Evolutionary conservation across 2,329 filamentous ascomycete species (phyloP), one percentile per base, ranked within the genome.

Genomic region (Thelonectria olida): DNA sequence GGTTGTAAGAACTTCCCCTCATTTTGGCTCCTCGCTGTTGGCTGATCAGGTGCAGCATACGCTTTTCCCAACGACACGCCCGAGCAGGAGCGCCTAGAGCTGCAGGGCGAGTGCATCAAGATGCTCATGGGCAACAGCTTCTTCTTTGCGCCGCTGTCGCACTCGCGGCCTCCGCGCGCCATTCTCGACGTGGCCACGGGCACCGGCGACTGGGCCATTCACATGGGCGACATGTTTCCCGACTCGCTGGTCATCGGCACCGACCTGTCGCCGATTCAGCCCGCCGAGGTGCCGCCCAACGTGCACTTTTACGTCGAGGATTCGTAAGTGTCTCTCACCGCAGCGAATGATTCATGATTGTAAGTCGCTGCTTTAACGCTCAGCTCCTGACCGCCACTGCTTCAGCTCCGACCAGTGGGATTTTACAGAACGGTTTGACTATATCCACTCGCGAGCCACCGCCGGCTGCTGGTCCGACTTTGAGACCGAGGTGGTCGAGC

Each of bases 271-370:
- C 88, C 88, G 2, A 87, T 90, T 19, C 89, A 91, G 68, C 87
- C 88, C 1, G 77, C 78, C 1, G 79, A 84, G 44, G 88, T 92
- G 0, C 90, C 91, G 0, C 84, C 85, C 23, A 94, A 93, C 60
- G 88, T 92, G 19, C 85, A 88, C 58, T 93, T 93, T 65, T 86
- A 88, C 61, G 83, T 93, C 34, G 90, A 92, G 67, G 90, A 93
- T 68, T 74, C 75, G 73, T 75, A 63, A 69, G 75, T 74, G 0
- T 25, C 31, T 23, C 5, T n/a, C 17, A 10, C 22, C 5, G n/a
- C 19, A 45, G n/a, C n/a, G n/a, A n/a, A n/a, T n/a, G n/a, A n/a
- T n/a, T n/a, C n/a, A n/a, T n/a, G n/a, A n/a, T n/a, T n/a, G n/a
- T n/a, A n/a, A n/a, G n/a, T n/a, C n/a, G n/a, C n/a, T n/a, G n/a